These are phyloP conservation scores for Trichaptum fuscoviolaceum DNA, from an alignment of 768 basidiomycete genomes.

Conservation along the genomic window DNA sequence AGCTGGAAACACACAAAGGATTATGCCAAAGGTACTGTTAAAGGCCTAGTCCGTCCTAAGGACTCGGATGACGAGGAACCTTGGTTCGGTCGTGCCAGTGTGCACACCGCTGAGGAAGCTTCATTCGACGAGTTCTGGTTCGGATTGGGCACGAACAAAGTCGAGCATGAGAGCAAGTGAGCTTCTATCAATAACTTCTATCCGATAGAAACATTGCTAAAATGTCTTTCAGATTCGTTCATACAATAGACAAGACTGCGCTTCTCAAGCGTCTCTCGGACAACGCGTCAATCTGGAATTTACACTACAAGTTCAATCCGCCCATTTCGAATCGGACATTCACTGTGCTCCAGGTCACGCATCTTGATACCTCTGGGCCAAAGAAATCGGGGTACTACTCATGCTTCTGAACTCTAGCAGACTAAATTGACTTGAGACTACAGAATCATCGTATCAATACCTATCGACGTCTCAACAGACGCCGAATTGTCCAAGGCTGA, in stretches of 20 bases:
- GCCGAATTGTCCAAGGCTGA: constrained; percentile 56
- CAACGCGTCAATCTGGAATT: constrained; percentile 61
- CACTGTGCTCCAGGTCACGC: constrained; percentile 64
- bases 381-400: constrained; percentile 50
- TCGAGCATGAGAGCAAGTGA: constrained; percentile 64
- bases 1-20: constrained; percentile 69
- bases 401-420: neutral
- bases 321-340: constrained; percentile 72
- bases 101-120: constrained; percentile 58
- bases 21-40: constrained; percentile 47
- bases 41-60: constrained; percentile 50
- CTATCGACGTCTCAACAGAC: constrained; percentile 52
- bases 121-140: constrained; percentile 74
- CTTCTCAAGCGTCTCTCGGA: constrained; percentile 59
- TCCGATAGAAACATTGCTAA: neutral
- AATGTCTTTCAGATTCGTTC: constrained; percentile 49
- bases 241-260: constrained; percentile 56
- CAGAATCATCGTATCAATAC: constrained; percentile 50
- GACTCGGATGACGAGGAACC: constrained; percentile 47
- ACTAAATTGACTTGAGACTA: neutral
- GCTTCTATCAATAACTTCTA: constrained; percentile 14
- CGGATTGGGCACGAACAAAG: constrained; percentile 60
- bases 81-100: constrained; percentile 68
- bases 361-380: constrained; percentile 43
- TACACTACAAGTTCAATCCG: constrained; percentile 68